Base-by-base conservation (phyloP, 2,329 filamentous ascomycete species). In the Colletotrichum cordylinicola region DNA sequence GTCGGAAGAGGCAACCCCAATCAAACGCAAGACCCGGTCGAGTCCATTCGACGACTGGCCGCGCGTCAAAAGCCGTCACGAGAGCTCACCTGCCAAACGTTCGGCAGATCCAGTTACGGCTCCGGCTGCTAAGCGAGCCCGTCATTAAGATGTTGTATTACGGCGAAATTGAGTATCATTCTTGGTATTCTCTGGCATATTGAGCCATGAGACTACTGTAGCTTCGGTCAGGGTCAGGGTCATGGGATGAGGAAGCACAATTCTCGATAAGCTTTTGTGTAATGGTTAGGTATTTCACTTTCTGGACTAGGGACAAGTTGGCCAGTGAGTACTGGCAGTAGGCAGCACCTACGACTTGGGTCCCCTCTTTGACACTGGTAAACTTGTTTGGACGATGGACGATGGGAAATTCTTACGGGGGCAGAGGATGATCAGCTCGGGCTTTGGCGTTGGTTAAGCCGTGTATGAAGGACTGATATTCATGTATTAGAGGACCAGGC, bases 21-120 rank as follows among this genome's bases (percentile, higher is more conserved):
- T 86, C 77, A 89, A 86, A 78, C 74, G 79, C 75, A 82, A 82
- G 74, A 80, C 80, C 60, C 81, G 85, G 78, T 86, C 85, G 73
- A 92, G 90, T 79, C 91, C 91, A 4, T 95, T 95, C 79, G 92
- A 94, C 79, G 88, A 88, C 52, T 95, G 93, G 93, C 90, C 87
- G 77, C 91, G 93, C 74, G 91, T 91, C 79, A 95, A 95, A 87
- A 86, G 84, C 79, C 81, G 85, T 83, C 71, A 67, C 13, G 74
- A 43, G 21, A 62, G 72, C 27, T 55, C 60, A 18, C 21, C 60
- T 4, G 21, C 33, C 12, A 76, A 76, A 67, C 74, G 74, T 8
- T 29, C 66, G 37, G 72, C 65, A 55, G 72, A 70, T 9, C 80
- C 77, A n/a, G 79, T 85, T 24, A 78, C 79, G 29, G 77, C 82